Conservation (phyloP, 208 protist genomes). For the Balamuthia mandrillaris region DNA sequence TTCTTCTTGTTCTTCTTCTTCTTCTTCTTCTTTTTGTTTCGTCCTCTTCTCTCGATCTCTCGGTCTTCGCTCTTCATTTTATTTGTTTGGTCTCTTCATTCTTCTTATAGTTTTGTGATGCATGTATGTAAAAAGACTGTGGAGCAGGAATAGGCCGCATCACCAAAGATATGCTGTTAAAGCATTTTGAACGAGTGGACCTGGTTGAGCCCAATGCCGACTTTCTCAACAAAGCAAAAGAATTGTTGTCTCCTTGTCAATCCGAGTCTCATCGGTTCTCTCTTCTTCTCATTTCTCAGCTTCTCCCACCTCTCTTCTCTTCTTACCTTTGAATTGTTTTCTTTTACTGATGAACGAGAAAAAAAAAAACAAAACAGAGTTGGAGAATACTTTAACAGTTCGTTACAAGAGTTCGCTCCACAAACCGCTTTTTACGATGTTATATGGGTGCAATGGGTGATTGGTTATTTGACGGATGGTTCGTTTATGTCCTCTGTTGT, state of each 20-base stretch:
- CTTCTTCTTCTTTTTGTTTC: background rate
- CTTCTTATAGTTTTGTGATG: background rate
- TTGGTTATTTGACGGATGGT: conserved; percentile 57
- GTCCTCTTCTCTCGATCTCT: background rate
- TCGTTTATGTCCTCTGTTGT: background rate
- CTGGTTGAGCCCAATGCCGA: conserved; percentile 55
- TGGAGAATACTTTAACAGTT: conserved; percentile 40
- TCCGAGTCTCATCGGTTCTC: too few species aligned
- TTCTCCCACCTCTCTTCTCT: background rate
- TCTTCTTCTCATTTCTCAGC: too few species aligned
- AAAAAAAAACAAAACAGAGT: conserved; percentile 40
- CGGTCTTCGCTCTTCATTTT: background rate
- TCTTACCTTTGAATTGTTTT: background rate
- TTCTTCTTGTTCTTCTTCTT: background rate
- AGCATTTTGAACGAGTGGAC: conserved; percentile 58
- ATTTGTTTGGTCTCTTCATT: background rate
- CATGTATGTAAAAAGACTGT: too few species aligned
- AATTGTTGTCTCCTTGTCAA: background rate
- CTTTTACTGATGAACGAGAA: background rate
- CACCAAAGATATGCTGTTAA: conserved; percentile 38
- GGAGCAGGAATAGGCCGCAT: conserved; percentile 68
- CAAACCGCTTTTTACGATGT: conserved; percentile 49
- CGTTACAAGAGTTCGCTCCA: conserved; percentile 50
- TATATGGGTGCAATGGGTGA: conserved; percentile 70
- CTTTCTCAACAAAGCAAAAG: conserved; percentile 57